Evolutionary conservation across 2,329 filamentous ascomycete genomes (phyloP), one percentile per base, ranked within the genome.

Genomic region (Thermothelomyces thermophilus): DNA sequence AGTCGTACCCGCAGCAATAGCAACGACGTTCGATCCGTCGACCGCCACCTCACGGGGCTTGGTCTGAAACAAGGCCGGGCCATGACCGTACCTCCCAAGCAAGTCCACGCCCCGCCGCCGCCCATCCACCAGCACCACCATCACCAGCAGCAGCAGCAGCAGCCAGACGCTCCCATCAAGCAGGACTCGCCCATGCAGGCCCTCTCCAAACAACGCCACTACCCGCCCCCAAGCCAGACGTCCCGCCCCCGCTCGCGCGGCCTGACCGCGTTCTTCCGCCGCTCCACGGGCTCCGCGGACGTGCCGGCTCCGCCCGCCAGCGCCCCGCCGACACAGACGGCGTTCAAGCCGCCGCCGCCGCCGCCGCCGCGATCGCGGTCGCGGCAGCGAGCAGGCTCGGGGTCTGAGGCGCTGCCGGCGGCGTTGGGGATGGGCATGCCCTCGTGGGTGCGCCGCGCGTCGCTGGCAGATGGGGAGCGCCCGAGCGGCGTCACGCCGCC

Each of bases 401-500:
- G 20, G 8, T 16, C 37, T n/a, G n/a, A n/a, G 20, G 19, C 2
- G 14, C 3, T 7, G 26, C 26, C 22, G 19, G 10, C 51, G 7
- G 33, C 34, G 0, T 41, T 50, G 2, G 39, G 50, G 0, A 67
- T 71, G 45, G 72, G 70, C 6, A 59, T 69, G 31, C 72, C 66
- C 8, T 72, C 66, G 8, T 73, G 66, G 68, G 63, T 63, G 6
- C 66, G 63, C 46, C 64, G 70, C 14, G 63, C 57, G 13, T 63
- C 66, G 3, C 51, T 63, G 0, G 50, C 57, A 0, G 71, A 72
- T 1, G 72, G 75, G 3, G 73, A 76, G 2, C 62, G 69, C 3
- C 62, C 66, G 1, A 72, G 76, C 24, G 73, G 77, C 26, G 73
- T 75, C 0, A 81, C 77, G 7, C 77, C 77, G 3, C 77, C 77